Percentiles rank a stretch among this genome's conserved stretches.
Conservation (phyloP, 345 rosid genomes). For the Toxicodendron radicans region DNA sequence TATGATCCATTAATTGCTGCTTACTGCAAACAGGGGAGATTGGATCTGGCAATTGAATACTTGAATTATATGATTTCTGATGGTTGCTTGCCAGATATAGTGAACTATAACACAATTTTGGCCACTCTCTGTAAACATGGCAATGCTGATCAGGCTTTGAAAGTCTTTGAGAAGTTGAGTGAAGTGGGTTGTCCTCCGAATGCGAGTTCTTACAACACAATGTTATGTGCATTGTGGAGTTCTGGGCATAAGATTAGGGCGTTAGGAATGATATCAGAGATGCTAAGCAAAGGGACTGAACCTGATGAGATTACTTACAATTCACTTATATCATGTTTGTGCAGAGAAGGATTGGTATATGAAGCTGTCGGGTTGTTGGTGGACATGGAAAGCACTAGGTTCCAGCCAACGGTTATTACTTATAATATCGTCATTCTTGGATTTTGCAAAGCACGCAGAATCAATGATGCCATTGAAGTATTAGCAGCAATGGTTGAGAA, state of each 20-base stretch:
- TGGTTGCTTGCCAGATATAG: slow-evolving; percentile 80
- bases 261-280: slow-evolving; percentile 58
- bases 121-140: slow-evolving; percentile 72
- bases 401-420: slow-evolving; percentile 59
- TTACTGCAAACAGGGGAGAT: slow-evolving; percentile 63
- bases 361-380: slow-evolving; percentile 65
- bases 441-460: slow-evolving; percentile 63
- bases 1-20: slow-evolving; percentile 87
- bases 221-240: slow-evolving; percentile 82
- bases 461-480: slow-evolving; percentile 64
- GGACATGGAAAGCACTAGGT: slow-evolving; percentile 66
- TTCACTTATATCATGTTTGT: slow-evolving; percentile 75
- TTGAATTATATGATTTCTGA: slow-evolving; percentile 71
- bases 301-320: slow-evolving; percentile 82
- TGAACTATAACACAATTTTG: slow-evolving; percentile 76
- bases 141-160: slow-evolving; percentile 66
- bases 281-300: slow-evolving; percentile 57
- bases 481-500: slow-evolving; percentile 59
- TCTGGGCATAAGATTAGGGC: slow-evolving; percentile 60
- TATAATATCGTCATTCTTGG: slow-evolving; percentile 80
- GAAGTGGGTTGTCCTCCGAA: slow-evolving; percentile 80
- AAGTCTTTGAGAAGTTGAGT: slow-evolving; percentile 61
- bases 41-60: slow-evolving; percentile 73
- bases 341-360: slow-evolving; percentile 84
- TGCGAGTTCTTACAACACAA: slow-evolving; percentile 75